Evolutionary conservation across 164 flowering plant species (phyloP).

Genomic region (Malania oleifera): DNA sequence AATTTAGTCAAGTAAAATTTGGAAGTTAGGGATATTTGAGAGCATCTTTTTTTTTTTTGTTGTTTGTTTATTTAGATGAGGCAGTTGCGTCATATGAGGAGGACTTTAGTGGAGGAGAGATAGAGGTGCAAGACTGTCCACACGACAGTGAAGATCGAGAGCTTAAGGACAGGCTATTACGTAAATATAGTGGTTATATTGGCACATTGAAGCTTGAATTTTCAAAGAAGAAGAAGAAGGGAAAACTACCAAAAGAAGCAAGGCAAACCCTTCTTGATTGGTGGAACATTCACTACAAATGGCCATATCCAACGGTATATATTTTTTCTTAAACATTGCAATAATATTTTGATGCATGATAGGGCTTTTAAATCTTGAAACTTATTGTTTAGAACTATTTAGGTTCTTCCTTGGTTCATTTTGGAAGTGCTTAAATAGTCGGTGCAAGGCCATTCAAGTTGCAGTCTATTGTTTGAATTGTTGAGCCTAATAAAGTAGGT

Average conservation of each 20-base stretch:
- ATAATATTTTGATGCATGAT: no score
- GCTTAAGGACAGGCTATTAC: slow-evolving; percentile 52
- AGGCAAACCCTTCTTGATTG: slow-evolving; percentile 56
- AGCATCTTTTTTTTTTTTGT: no score
- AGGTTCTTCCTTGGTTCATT: no score
- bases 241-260: slow-evolving; percentile 68
- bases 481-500: no score
- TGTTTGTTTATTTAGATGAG: slow-evolving; percentile 26
- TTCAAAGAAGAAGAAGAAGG: slow-evolving; percentile 70
- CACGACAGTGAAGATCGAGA: slow-evolving; percentile 39
- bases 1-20: no score
- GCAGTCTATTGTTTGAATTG: no score
- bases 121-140: slow-evolving; percentile 24
- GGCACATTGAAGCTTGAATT: slow-evolving; percentile 62
- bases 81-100: slow-evolving; percentile 55
- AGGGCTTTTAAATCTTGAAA: no score
- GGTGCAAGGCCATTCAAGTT: no score
- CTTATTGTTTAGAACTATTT: no score
- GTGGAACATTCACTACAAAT: slow-evolving; percentile 70
- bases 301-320: slow-evolving; percentile 76
- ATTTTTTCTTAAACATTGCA: no score
- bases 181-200: slow-evolving; percentile 58
- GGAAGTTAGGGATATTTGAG: no score
- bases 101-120: slow-evolving; percentile 54
- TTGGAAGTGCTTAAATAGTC: no score